phyloP scores from a whole-genome alignment of 2,329 filamentous ascomycete genomes.

The Botrytis hyacinthi region DNA sequence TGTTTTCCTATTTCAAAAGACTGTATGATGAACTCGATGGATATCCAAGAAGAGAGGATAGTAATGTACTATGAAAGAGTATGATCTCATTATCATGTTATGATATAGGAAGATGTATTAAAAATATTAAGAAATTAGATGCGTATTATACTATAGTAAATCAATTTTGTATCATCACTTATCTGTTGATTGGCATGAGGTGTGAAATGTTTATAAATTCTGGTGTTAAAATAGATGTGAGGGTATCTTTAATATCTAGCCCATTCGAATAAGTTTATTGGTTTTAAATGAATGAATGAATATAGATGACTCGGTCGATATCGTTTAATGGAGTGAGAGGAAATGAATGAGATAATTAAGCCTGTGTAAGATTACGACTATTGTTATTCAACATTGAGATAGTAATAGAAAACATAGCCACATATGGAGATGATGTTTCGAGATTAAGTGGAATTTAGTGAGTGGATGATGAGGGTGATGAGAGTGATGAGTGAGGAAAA shows the following conservation, averaged over 20 bases:
- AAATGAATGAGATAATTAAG: too few relatives aligned
- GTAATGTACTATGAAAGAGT: neutral
- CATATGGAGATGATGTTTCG: too few relatives aligned
- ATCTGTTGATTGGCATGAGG: neutral
- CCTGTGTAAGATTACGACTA: too few relatives aligned
- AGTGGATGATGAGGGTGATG: too few relatives aligned
- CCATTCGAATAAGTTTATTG: too few relatives aligned
- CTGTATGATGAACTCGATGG: neutral
- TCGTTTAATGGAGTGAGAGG: neutral
- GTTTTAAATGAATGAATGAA: neutral
- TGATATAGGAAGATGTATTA: neutral
- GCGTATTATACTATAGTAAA: neutral
- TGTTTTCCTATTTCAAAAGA: neutral
- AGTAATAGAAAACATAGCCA: too few relatives aligned
- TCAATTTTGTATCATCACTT: neutral
- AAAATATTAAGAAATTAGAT: neutral
- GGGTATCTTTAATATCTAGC: neutral
- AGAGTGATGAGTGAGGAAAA: too few relatives aligned
- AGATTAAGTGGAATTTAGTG: too few relatives aligned
- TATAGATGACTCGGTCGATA: too few relatives aligned
- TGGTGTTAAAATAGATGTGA: neutral
- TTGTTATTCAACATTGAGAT: too few relatives aligned
- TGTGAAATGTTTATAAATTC: neutral
- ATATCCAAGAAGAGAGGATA: neutral
- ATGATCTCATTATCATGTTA: neutral